phyloP scores from a whole-genome alignment of 768 basidiomycete species.

The Trichaptum fuscoviolaceum region DNA sequence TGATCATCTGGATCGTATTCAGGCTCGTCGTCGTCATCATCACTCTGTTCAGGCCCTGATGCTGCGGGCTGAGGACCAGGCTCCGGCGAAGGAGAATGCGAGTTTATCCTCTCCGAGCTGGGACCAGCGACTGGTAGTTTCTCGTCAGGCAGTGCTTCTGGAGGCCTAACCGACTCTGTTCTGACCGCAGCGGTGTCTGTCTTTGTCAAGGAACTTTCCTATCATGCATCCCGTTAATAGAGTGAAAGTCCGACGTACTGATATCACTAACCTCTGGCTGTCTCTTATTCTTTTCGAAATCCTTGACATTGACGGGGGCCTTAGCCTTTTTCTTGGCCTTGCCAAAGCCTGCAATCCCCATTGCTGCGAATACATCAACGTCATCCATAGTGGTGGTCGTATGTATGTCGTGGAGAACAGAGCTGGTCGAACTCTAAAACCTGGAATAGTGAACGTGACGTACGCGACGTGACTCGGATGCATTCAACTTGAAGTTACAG shows the following conservation, averaged over 20 bases:
- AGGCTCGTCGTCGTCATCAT: constrained; percentile 25
- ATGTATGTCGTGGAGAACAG: constrained; percentile 1
- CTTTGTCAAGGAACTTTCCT: not conserved
- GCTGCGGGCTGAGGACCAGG: constrained; percentile 11
- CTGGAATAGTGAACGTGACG: not conserved
- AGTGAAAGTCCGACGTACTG: constrained; percentile 4
- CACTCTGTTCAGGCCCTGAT: constrained; percentile 9
- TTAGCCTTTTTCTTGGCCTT: constrained; percentile 61
- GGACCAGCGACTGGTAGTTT: constrained; percentile 2
- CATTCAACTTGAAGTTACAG: too few relatives aligned
- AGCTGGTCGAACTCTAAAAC: not conserved
- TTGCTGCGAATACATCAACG: constrained; percentile 69
- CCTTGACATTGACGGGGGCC: constrained; percentile 52
- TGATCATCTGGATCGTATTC: constrained; percentile 37
- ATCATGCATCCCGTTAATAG: not conserved
- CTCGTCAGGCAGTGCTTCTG: not conserved
- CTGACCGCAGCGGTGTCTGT: not conserved
- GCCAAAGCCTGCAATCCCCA: constrained; percentile 84
- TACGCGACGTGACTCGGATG: not conserved
- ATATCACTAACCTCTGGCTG: constrained; percentile 23
- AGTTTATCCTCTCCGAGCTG: not conserved
- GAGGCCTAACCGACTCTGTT: not conserved
- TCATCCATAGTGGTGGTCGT: constrained; percentile 38
- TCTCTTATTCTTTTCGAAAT: constrained; percentile 74
- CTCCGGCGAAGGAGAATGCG: constrained; percentile 3